Base-by-base conservation (phyloP, 345 rosid species). In the Rhizophora mangle region DNA sequence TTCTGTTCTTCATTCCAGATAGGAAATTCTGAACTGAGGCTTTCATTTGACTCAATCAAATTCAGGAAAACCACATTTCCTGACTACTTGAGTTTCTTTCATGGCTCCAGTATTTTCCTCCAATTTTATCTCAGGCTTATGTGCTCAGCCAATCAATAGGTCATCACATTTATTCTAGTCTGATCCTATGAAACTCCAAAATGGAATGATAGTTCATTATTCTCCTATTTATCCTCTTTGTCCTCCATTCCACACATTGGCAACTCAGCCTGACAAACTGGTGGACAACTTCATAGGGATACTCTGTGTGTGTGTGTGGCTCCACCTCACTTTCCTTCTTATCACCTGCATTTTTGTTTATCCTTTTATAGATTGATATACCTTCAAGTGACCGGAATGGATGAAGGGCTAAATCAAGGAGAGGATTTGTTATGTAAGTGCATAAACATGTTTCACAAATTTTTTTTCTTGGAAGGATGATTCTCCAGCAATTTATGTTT, bases 301-400 rank as follows among this genome's bases (percentile, higher is more conserved):
- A 43, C 6, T 43, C 49, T 2, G 7, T 56, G 24, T 69, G 47
- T 2, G 7, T 56, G 29, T 69, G 47, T 6, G 1, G n/a, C 21
- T 30, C n/a, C n/a, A 46, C 20, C 22, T 53, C 24, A 60, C 32
- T 26, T 49, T 16, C 13, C 49, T 51, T 52, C 39, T 59, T 62
- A 57, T 62, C 22, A 67, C 15, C n/a, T 5, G 6, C 8, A 24
- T 59, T 62, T 55, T 72, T 62, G 62, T 31, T 65, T 67, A 80
- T 74, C 63, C 9, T 71, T 71, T 60, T 83, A 74, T 74, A 94
- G 98, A 75, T 81, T 94, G 82, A 82, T 87, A 70, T 89, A 91
- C 77, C 93, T 94, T 49, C 88, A 86, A 80, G 99, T 95, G 62
- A 87, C 90, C 52, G 99, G 97, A 76, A 95, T 95, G 99, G 90